Percentiles rank a stretch among this genome's conserved stretches.
Conservation (phyloP, 2,329 filamentous ascomycete genomes). For the Fusarium pilosicola region DNA sequence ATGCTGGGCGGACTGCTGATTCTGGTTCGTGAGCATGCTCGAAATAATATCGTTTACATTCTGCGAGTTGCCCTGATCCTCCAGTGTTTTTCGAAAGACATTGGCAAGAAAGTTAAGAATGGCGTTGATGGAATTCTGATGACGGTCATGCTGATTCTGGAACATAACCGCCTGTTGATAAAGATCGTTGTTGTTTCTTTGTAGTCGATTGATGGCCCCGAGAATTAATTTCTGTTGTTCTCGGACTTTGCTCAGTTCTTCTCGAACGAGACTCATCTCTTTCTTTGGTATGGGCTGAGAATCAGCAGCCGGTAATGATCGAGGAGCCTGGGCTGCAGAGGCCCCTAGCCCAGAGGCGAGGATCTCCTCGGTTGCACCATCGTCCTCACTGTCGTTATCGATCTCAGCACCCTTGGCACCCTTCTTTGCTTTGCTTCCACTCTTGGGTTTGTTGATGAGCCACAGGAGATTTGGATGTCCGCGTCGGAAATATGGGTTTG, state of each 20-base stretch:
- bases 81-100: conserved; percentile 92
- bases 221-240: conserved; percentile 89
- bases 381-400: conserved; percentile 76
- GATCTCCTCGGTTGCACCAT: conserved; percentile 57
- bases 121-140: conserved; percentile 99
- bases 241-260: conserved; percentile 83
- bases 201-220: conserved; percentile 80
- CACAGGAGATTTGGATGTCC: conserved; percentile 92
- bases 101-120: conserved; percentile 97
- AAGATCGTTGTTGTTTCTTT: conserved; percentile 86
- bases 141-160: conserved; percentile 91
- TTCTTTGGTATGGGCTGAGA: conserved; percentile 68
- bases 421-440: conserved; percentile 70
- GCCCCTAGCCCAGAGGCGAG: conserved; percentile 34
- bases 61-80: conserved; percentile 79
- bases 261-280: conserved; percentile 80
- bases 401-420: conserved; percentile 69
- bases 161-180: conserved; percentile 90
- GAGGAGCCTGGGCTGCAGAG: conserved; percentile 33
- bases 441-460: conserved; percentile 96
- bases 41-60: conserved; percentile 88
- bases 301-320: conserved; percentile 56
- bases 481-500: conserved; percentile 94
- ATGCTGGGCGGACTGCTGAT: conserved; percentile 56
- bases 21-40: conserved; percentile 72